Conservation (phyloP, 1,284 basidiomycete species). For the Tilletia setariae region DNA sequence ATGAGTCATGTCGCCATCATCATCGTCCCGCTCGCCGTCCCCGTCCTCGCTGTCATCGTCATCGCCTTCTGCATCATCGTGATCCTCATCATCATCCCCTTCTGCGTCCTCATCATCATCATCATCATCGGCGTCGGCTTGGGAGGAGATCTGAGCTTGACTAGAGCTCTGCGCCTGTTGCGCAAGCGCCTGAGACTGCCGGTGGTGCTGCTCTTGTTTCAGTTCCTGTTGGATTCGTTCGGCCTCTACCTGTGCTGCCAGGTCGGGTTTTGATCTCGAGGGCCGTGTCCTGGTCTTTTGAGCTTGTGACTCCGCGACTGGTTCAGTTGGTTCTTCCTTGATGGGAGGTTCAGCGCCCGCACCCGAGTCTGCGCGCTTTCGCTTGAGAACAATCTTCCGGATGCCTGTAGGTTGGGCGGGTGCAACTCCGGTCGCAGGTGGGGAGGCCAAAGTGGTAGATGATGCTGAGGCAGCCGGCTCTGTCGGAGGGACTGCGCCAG, state of each 20-base stretch:
- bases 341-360: background rate
- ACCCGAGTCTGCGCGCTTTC: background rate
- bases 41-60: constrained; percentile 16
- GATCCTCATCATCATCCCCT: constrained; percentile 17
- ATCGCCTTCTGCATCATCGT: constrained; percentile 13
- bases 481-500: background rate
- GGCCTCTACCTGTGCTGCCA: background rate
- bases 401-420: background rate
- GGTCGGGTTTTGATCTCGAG: too few relatives aligned
- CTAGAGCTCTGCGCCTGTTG: background rate
- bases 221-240: background rate
- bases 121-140: constrained; percentile 2
- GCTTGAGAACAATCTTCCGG: constrained; percentile 9
- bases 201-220: background rate
- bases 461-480: background rate
- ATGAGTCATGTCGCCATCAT: background rate
- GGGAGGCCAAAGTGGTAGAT: background rate
- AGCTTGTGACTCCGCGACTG: background rate
- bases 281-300: too few relatives aligned
- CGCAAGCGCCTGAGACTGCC: background rate
- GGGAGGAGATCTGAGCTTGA: background rate
- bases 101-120: constrained; percentile 10
- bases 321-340: background rate
- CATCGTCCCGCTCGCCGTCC: background rate
- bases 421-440: too few relatives aligned